Evolutionary conservation across 1,284 basidiomycete genomes (phyloP).

Genomic region (Leccinum insigne): DNA sequence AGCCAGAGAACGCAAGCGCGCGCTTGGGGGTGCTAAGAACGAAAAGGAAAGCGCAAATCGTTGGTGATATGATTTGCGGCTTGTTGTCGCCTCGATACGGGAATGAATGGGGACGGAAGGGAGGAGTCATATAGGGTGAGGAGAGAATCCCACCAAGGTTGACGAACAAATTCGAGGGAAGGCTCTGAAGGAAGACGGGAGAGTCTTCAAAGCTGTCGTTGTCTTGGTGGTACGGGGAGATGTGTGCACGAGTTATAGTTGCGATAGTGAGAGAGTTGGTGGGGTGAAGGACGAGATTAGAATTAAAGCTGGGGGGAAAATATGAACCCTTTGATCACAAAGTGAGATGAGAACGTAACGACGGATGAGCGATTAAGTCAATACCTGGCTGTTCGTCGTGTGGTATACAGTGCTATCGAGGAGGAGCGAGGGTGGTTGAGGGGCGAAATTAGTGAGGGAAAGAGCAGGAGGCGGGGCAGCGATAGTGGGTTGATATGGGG

Average conservation of each 20-base stretch:
- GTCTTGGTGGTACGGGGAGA: constrained; percentile 22
- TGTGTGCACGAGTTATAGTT: constrained; percentile 3
- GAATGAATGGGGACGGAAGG: constrained; percentile 30
- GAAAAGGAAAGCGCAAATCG: constrained; percentile 67
- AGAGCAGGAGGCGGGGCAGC: not conserved
- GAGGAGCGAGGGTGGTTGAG: constrained; percentile 7
- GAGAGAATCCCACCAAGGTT: constrained; percentile 78
- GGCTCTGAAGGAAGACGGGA: constrained; percentile 47
- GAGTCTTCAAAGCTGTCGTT: constrained; percentile 29
- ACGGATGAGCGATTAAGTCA: constrained; percentile 21
- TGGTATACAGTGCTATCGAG: constrained; percentile 11
- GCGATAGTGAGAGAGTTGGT: not conserved
- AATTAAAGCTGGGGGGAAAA: constrained; percentile 5
- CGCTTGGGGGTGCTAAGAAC: constrained; percentile 75
- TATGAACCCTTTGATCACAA: constrained; percentile 25
- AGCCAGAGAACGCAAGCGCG: constrained; percentile 89
- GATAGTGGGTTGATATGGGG: constrained; percentile 7
- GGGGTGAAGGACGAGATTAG: constrained; percentile 5
- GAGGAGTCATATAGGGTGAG: constrained; percentile 52
- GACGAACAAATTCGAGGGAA: constrained; percentile 62
- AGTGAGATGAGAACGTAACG: constrained; percentile 28
- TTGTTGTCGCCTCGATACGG: constrained; percentile 46
- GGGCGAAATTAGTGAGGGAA: constrained; percentile 4
- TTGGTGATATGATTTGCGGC: constrained; percentile 46
- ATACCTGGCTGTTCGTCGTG: constrained; percentile 32